These are phyloP conservation scores for Hansenula anomala DNA, from an alignment of 1,139 yeast genomes.

Conservation along the genomic window DNA sequence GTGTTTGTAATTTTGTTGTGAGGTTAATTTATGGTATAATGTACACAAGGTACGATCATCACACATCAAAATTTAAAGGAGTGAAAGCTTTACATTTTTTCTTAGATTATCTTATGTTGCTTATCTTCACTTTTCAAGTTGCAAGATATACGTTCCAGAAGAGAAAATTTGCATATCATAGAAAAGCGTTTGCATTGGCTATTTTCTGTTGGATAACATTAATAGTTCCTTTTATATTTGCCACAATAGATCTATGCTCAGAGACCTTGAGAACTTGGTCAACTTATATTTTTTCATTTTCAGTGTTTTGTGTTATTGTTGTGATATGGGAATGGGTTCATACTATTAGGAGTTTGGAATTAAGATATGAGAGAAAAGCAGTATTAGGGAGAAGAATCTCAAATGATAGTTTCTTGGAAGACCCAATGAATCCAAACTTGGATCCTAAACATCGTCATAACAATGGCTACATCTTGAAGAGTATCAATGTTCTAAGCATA, in stretches of 20 bases:
- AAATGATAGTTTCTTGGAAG: conserved; percentile 22
- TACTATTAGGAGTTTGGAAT: conserved; percentile 38
- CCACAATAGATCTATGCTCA: conserved; percentile 29
- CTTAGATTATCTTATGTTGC: conserved; percentile 15
- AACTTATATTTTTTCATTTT: conserved; percentile 30
- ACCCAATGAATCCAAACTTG: conserved; percentile 10
- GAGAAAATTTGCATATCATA: conserved; percentile 32
- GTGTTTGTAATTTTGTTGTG: conserved; percentile 7
- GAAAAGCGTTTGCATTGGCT: conserved; percentile 37
- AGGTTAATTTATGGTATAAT: conserved; percentile 7
- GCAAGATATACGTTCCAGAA: conserved; percentile 13
- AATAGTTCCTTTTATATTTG: conserved; percentile 27
- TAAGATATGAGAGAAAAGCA: conserved; percentile 39
- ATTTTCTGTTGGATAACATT: conserved; percentile 34
- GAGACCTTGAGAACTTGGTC: conserved; percentile 40
- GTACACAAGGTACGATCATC: not conserved
- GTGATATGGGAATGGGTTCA: conserved; percentile 51
- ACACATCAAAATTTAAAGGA: not conserved
- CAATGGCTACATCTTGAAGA: conserved; percentile 16
- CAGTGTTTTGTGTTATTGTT: conserved; percentile 37
- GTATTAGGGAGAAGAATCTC: conserved; percentile 41
- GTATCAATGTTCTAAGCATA: conserved; percentile 15
- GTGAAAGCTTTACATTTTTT: conserved; percentile 13
- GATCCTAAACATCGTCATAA: conserved; percentile 9
- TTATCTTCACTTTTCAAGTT: conserved; percentile 12